phyloP scores from a whole-genome alignment of 371 early-diverging fungal genomes.

The Funneliformis caledonium region DNA sequence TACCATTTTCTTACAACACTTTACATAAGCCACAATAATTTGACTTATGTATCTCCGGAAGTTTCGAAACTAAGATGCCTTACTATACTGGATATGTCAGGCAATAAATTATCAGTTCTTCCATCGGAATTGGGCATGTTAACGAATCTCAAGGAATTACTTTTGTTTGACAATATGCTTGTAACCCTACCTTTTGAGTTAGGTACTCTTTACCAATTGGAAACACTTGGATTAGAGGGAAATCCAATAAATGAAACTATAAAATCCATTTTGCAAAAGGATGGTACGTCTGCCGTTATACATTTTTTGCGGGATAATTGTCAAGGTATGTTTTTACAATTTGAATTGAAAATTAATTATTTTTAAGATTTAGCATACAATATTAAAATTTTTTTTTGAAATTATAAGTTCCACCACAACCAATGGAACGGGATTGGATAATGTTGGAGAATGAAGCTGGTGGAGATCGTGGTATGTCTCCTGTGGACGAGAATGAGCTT shows the following conservation, averaged over 20 bases:
- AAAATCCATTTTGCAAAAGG: constrained; percentile 79
- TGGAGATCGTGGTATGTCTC: constrained; percentile 43
- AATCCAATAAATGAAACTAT: constrained; percentile 95
- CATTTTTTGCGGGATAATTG: constrained; percentile 91
- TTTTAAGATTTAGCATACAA: background rate
- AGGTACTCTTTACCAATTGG: constrained; percentile 92
- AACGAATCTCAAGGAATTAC: constrained; percentile 81
- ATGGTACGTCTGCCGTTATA: constrained; percentile 87
- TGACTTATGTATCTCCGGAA: constrained; percentile 76
- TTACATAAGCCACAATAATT: constrained; percentile 93
- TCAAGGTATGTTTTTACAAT: constrained; percentile 61
- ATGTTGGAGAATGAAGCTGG: constrained; percentile 58
- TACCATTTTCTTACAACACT: constrained; percentile 89
- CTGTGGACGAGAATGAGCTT: constrained; percentile 13
- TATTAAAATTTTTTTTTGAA: background rate
- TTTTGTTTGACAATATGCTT: constrained; percentile 94
- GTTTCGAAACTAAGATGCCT: constrained; percentile 71
- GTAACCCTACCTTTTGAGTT: constrained; percentile 90
- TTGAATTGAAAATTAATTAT: background rate
- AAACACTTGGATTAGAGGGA: constrained; percentile 94
- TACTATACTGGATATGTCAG: constrained; percentile 81
- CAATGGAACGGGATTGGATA: constrained; percentile 94
- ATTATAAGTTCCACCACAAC: constrained; percentile 72
- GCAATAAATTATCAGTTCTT: constrained; percentile 85
- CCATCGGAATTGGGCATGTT: constrained; percentile 94